Conservation (phyloP, 139 green algal genomes). For the Micractinium sp. region DNA sequence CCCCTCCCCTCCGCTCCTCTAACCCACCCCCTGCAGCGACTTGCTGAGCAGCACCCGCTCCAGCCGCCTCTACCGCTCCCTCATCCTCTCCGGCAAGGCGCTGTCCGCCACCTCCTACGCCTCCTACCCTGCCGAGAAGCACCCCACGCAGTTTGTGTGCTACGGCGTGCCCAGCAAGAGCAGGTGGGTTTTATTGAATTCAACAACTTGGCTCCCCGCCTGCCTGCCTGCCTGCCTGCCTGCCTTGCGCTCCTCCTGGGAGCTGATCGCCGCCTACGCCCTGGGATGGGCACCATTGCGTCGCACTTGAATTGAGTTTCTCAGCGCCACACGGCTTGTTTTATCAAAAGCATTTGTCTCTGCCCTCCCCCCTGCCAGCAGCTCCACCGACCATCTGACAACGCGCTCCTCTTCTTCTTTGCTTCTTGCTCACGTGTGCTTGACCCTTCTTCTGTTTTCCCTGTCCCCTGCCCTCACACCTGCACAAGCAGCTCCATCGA, state of each 20-base stretch:
- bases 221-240: neutral
- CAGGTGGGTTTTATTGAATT: neutral
- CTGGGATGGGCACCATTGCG: too few relatives aligned
- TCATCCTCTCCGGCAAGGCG: conserved; percentile 61
- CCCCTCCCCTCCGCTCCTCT: neutral
- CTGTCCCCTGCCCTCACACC: neutral
- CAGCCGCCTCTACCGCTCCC: conserved; percentile 61
- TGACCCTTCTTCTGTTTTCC: neutral
- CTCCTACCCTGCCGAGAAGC: conserved; percentile 71
- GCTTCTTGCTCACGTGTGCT: neutral
- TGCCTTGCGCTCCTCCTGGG: neutral
- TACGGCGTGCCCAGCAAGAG: conserved; percentile 50
- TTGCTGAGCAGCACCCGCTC: conserved; percentile 62
- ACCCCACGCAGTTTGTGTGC: conserved; percentile 51
- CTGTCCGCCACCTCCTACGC: conserved; percentile 51
- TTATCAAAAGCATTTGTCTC: too few relatives aligned
- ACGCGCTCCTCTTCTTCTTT: neutral
- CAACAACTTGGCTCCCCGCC: neutral
- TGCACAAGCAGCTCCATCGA: conserved; percentile 31
- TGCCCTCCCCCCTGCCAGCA: too few relatives aligned
- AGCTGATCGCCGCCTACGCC: neutral
- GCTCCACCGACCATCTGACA: neutral
- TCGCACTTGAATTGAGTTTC: too few relatives aligned
- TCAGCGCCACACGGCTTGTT: too few relatives aligned
- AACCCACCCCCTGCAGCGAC: conserved; percentile 43